Evolutionary conservation across 1,284 basidiomycete genomes (phyloP).

Genomic region (Papiliotrema laurentii): DNA sequence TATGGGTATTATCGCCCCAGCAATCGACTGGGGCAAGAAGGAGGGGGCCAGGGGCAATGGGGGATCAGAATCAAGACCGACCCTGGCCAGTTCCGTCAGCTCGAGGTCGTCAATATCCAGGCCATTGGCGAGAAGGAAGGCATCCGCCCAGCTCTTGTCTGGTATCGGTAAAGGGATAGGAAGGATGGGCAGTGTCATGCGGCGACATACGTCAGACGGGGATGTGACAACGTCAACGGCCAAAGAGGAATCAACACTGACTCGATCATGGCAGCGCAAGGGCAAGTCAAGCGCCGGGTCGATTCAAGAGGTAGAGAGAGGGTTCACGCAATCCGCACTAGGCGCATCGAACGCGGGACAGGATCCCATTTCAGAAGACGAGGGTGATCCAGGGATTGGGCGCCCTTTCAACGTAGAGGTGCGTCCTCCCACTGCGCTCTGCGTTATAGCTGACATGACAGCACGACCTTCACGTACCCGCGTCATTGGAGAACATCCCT

Average conservation of each 20-base stretch:
- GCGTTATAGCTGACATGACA: slow-evolving; percentile 9
- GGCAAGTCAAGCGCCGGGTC: not conserved
- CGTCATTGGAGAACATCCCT: slow-evolving; percentile 34
- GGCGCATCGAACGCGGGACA: not conserved
- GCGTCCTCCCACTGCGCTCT: slow-evolving; percentile 4
- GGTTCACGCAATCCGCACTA: not conserved
- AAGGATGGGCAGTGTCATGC: slow-evolving; percentile 30
- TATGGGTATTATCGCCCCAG: not conserved
- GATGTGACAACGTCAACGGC: not conserved
- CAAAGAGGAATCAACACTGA: not conserved
- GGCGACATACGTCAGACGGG: slow-evolving; percentile 10
- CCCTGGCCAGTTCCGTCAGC: not conserved
- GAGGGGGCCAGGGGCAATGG: not conserved
- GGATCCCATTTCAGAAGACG: not conserved
- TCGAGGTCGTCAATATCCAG: not conserved
- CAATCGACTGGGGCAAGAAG: not conserved
- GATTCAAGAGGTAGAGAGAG: not conserved
- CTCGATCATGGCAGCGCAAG: not conserved
- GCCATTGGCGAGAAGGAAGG: slow-evolving; percentile 13
- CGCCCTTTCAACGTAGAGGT: slow-evolving; percentile 42
- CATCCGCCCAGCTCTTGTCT: slow-evolving; percentile 16
- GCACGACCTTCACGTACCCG: slow-evolving; percentile 44
- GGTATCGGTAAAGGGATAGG: slow-evolving; percentile 23
- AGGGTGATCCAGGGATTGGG: slow-evolving; percentile 29
- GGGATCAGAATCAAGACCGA: not conserved